A percentile compares a stretch with the other conserved stretches of the same genome.
Evolutionary conservation across 495 filamentous ascomycete genomes (phyloP).

Genomic region (Trichodelitschia bisporula): DNA sequence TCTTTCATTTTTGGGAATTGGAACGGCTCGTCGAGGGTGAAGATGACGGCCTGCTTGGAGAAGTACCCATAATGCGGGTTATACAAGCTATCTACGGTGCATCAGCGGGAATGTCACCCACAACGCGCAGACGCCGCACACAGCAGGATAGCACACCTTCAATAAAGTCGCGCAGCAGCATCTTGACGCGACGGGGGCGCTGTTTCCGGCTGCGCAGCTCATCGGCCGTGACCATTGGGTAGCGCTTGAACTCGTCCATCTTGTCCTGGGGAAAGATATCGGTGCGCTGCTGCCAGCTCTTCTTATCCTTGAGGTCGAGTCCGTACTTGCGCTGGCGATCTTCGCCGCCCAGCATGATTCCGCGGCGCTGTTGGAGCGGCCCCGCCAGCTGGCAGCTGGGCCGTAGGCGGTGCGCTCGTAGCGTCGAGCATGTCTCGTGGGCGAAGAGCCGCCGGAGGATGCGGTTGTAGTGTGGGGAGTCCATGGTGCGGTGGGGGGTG

Average conservation of each 20-base stretch:
- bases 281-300: constrained; percentile 59
- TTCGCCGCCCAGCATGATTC: neutral
- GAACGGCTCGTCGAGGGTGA: constrained; percentile 82
- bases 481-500: constrained; percentile 28
- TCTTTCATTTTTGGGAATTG: constrained; percentile 58
- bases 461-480: constrained; percentile 51
- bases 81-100: constrained; percentile 59
- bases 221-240: constrained; percentile 65
- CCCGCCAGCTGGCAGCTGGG: neutral
- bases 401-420: neutral
- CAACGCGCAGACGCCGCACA: neutral
- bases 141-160: constrained; percentile 32
- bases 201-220: constrained; percentile 44
- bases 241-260: constrained; percentile 48
- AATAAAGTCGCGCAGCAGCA: constrained; percentile 91
- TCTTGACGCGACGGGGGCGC: constrained; percentile 73
- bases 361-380: neutral
- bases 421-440: constrained; percentile 1
- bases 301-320: constrained; percentile 15
- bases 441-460: constrained; percentile 26
- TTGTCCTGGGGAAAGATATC: constrained; percentile 47
- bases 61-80: constrained; percentile 97
- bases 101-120: constrained; percentile 1
- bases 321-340: neutral
- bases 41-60: constrained; percentile 90